Percentiles rank a stretch among this genome's conserved stretches.
Evolutionary conservation across 139 green algal species (phyloP).

Genomic region (Diplosphaera chodatii): DNA sequence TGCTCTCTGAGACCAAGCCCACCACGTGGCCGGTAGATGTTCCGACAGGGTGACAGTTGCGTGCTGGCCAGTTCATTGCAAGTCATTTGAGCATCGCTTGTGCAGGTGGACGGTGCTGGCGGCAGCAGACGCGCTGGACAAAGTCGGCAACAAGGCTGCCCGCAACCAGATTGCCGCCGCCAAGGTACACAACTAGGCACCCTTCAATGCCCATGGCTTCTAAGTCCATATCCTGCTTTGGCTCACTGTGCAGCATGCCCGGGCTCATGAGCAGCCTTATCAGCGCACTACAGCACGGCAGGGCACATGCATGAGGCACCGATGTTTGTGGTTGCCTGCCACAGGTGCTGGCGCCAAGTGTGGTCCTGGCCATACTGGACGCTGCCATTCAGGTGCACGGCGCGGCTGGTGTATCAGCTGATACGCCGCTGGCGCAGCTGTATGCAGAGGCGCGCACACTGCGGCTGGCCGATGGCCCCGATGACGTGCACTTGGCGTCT

Average conservation of each 20-base stretch:
- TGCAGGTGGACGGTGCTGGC: slow-evolving; percentile 68
- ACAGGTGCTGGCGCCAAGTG: slow-evolving; percentile 58
- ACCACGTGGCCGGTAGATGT: too few species aligned
- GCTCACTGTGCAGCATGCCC: too few species aligned
- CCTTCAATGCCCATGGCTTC: too few species aligned
- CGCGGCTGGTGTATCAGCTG: slow-evolving; percentile 73
- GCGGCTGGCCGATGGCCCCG: slow-evolving; percentile 91
- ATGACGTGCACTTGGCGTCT: slow-evolving; percentile 93
- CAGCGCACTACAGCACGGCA: too few species aligned
- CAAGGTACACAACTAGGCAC: slow-evolving; percentile 50
- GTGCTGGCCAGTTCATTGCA: background rate
- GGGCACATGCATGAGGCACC: background rate
- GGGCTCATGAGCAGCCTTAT: too few species aligned
- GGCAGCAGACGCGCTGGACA: slow-evolving; percentile 73
- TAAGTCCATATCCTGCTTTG: background rate
- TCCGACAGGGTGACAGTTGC: too few species aligned
- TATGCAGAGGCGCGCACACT: slow-evolving; percentile 84
- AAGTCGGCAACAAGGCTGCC: slow-evolving; percentile 73
- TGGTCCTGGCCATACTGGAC: slow-evolving; percentile 73
- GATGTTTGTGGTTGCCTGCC: background rate
- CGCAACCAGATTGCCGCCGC: slow-evolving; percentile 75
- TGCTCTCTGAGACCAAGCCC: too few species aligned
- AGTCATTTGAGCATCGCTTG: too few species aligned
- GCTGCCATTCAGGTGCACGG: slow-evolving; percentile 74
- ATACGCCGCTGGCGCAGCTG: slow-evolving; percentile 76